These are phyloP conservation scores for Rosellinia necatrix DNA, from an alignment of 2,329 filamentous ascomycete genomes.

Conservation along the genomic window DNA sequence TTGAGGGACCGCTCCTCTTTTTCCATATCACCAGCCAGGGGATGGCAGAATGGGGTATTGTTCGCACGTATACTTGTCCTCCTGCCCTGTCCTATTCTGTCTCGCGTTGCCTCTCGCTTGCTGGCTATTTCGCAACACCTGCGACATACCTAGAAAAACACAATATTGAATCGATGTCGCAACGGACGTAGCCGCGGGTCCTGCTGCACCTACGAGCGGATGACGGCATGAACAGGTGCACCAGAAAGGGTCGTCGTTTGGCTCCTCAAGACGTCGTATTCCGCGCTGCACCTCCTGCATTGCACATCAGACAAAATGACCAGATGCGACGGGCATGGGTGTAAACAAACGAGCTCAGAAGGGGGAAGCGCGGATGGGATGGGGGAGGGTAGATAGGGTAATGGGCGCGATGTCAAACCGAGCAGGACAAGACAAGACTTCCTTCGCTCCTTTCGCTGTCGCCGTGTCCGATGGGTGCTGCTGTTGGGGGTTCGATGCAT, in stretches of 20 bases:
- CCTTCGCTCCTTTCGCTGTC: constrained; percentile 23
- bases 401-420: constrained; percentile 7
- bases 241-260: constrained; percentile 19
- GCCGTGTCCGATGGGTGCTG: constrained; percentile 15
- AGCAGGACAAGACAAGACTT: neutral
- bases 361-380: neutral
- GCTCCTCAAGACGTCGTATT: constrained; percentile 23
- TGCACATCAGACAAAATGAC: constrained; percentile 20
- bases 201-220: constrained; percentile 15
- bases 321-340: constrained; percentile 22
- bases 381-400: neutral
- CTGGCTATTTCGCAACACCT: constrained; percentile 9
- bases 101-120: constrained; percentile 14
- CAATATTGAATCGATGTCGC: constrained; percentile 15
- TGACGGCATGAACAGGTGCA: constrained; percentile 23
- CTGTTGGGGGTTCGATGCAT: constrained; percentile 10
- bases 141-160: neutral
- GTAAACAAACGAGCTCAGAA: constrained; percentile 9
- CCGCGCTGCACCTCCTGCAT: constrained; percentile 24
- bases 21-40: no score
- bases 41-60: no score
- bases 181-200: constrained; percentile 18
- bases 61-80: no score
- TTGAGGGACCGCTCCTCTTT: no score
- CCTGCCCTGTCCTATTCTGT: no score